Base-by-base conservation (phyloP, 768 basidiomycete genomes). In the Tulasnella sp. region DNA sequence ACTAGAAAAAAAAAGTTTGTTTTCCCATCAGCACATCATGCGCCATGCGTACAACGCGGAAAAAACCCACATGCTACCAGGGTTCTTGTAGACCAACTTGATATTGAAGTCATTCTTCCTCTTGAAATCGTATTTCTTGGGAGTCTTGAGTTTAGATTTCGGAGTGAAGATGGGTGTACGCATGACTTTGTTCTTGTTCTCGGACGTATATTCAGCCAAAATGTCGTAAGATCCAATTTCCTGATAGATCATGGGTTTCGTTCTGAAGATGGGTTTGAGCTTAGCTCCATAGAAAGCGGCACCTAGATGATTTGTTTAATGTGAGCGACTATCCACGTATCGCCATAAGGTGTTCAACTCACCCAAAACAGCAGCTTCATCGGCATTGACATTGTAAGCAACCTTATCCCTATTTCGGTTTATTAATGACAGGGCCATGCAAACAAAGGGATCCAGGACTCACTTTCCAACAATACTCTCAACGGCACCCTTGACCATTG, bases 351-450 rank as follows among this genome's bases (percentile, higher is more conserved):
- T 33, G 43, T n/a, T n/a, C n/a, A n/a, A n/a, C 58, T 19, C 63
- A 72, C 83, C 90, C 37, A 99, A 75, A 16, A 96, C 93, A 22
- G 84, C 86, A 0, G 90, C 87, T 67, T 99, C 95, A 62, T 98
- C 95, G 0, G 93, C 83, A 63, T 99, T 98, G 55, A 99, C 87
- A 58, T 96, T 98, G 61, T 82, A 72, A 4, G 93, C 88, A 52
- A 98, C 83, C 65, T 86, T 88, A 46, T 81, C 76, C 41, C 80
- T 83, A 45, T 13, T 47, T 13, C 32, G 29, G 12, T n/a, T 12
- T 31, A 53, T 24, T 29, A 6, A 49, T 33, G 7, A 24, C 5
- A 42, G 42, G 41, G 1, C 2, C 5, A 37, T 3, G 24, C 39
- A 28, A 2, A n/a, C 16, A 39, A 33, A 15, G 24, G 31, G 19